Base-by-base conservation (phyloP, 2,329 filamentous ascomycete genomes). In the Fusarium foetens region DNA sequence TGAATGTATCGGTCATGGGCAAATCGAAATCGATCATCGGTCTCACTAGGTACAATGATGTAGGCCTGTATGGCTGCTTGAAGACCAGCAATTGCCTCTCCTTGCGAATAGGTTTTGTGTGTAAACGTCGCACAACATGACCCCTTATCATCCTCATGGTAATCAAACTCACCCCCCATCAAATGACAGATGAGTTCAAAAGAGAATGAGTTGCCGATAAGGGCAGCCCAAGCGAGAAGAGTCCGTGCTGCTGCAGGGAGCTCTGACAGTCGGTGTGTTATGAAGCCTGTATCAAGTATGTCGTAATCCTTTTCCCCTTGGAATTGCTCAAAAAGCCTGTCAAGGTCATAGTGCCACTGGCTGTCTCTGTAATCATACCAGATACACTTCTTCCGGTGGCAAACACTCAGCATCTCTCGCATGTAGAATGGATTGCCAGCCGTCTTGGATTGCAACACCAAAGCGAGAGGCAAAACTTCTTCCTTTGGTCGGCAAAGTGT, bases 351-450 rank as follows among this genome's bases (percentile, higher is more conserved):
- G 48, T 92, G 87, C 95, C 95, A 98, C 49, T 88, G 87, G 51
- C 91, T 93, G 71, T 92, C 89, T 74, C 90, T 91, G 86, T 96
- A 97, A 69, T 94, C 94, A 80, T 97, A 98, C 89, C 91, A 97
- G 54, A 98, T 92, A 79, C 93, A 97, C 73, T 92, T 92, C 78
- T 94, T 96, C 43, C 93, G 90, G 79, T 97, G 91, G 79, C 94
- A 97, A 6, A 92, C 92, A 77, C 93, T 93, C 8, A 98, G 87
- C 88, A 98, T 97, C 81, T 97, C 94, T 61, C 94, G 88, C 80
- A 97, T 93, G 77, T 96, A 97, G 77, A 97, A 98, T 0, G 94
- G 92, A 69, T 97, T 97, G 3, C 95, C 95, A 31, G 89, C 89
- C 13, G 93, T 95, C 82, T 96, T 97, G 76, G 95, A 94, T 79